phyloP scores from a whole-genome alignment of 202 grass and related monocot genomes.

The Carex arenaria region DNA sequence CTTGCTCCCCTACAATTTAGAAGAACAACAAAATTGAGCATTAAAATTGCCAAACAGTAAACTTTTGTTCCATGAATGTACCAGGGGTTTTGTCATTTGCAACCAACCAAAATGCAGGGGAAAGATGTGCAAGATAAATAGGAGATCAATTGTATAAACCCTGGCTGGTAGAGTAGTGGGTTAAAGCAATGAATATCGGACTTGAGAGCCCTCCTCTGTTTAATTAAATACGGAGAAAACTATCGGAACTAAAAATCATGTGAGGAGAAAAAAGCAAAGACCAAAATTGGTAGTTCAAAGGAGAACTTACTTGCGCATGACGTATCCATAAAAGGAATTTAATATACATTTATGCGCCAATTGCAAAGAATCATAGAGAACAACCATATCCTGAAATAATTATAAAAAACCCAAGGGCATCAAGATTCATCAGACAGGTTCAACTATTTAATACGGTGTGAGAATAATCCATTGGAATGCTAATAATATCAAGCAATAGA shows the following conservation, averaged over 20 bases:
- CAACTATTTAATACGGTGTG: not conserved
- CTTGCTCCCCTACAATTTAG: conserved; percentile 78
- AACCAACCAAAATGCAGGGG: conserved; percentile 6
- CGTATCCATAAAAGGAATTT: conserved; percentile 99
- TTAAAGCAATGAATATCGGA: not conserved
- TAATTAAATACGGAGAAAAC: conserved; percentile 19
- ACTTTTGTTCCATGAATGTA: not conserved
- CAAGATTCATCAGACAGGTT: not conserved
- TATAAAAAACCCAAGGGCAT: conserved; percentile 15
- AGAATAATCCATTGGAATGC: not conserved
- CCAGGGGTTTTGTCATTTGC: not conserved
- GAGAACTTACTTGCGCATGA: conserved; percentile 89
- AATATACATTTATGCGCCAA: conserved; percentile 99
- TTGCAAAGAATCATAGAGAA: conserved; percentile 96
- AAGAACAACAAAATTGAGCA: conserved; percentile 20
- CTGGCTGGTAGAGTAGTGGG: not conserved
- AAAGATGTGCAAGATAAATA: not conserved
- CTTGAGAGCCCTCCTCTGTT: not conserved
- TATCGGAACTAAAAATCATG: not conserved
- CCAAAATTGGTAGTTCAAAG: conserved; percentile 15
- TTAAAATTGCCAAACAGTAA: not conserved
- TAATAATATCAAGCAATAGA: not conserved
- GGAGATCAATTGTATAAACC: not conserved
- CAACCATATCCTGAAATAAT: conserved; percentile 93
- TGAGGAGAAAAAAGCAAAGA: not conserved